phyloP scores from a whole-genome alignment of 1,284 basidiomycete genomes.

The Pterula multifida region DNA sequence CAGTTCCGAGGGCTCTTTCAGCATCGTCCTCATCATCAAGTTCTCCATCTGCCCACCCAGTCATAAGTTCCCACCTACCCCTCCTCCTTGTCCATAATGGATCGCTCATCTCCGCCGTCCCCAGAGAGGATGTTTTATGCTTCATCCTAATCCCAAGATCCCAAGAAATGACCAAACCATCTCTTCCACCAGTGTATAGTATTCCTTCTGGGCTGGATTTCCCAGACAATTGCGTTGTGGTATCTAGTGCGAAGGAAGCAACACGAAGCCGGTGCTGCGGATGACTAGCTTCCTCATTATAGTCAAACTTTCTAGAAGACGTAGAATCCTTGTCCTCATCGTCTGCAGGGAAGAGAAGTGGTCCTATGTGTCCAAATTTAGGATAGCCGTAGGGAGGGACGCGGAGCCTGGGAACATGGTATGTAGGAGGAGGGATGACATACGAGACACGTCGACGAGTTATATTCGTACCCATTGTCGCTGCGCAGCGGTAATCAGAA shows the following conservation, averaged over 20 bases:
- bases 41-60: constrained; percentile 58
- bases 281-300: constrained; percentile 25
- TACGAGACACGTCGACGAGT: constrained; percentile 76
- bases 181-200: constrained; percentile 86
- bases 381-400: constrained; percentile 56
- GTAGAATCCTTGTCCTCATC: neutral
- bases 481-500: too few species aligned
- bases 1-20: constrained; percentile 30
- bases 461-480: too few species aligned
- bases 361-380: constrained; percentile 52
- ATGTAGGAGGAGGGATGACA: constrained; percentile 65
- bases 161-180: constrained; percentile 89
- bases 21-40: constrained; percentile 42
- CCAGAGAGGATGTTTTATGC: constrained; percentile 16
- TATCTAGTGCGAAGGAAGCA: constrained; percentile 77
- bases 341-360: constrained; percentile 41
- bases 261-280: constrained; percentile 84
- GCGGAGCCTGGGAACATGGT: constrained; percentile 51
- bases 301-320: constrained; percentile 7
- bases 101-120: too few species aligned
- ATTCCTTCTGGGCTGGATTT: constrained; percentile 70
- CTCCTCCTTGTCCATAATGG: too few species aligned
- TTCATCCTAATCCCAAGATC: constrained; percentile 69
- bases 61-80: constrained; percentile 61
- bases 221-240: constrained; percentile 63